Conservation (phyloP, 140 eudicot genomes). For the Ambrosia hybrid region DNA sequence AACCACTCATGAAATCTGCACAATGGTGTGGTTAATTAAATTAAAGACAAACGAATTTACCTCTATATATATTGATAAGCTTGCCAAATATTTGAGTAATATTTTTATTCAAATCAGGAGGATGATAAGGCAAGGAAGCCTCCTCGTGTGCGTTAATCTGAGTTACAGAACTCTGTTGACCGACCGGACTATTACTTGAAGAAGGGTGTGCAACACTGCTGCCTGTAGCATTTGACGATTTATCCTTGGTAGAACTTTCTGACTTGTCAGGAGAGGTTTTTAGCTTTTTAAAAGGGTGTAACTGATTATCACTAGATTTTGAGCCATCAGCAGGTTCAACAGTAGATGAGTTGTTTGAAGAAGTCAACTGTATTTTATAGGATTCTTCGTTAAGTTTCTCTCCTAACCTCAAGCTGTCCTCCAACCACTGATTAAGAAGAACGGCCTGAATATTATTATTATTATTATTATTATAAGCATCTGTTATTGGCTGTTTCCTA, state of each 20-base stretch:
- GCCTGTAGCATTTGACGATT: conserved; percentile 13
- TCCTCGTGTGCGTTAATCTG: conserved; percentile 53
- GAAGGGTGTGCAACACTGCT: too few relatives aligned
- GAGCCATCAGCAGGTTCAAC: too few relatives aligned
- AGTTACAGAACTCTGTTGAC: conserved; percentile 40
- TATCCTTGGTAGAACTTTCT: conserved; percentile 33
- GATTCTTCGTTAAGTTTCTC: conserved; percentile 58
- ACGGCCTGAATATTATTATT: conserved; percentile 43
- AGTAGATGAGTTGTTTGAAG: neutral
- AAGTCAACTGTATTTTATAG: conserved; percentile 40
- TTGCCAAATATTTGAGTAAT: conserved; percentile 84
- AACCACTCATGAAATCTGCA: conserved; percentile 13
- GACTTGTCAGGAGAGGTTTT: conserved; percentile 39
- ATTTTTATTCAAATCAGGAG: conserved; percentile 84
- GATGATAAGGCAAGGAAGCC: conserved; percentile 63
- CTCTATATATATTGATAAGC: conserved; percentile 89
- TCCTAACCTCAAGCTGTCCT: conserved; percentile 72
- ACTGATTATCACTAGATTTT: conserved; percentile 17
- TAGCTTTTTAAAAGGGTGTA: conserved; percentile 39
- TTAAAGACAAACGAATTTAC: conserved; percentile 32
- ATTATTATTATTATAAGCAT: too few relatives aligned
- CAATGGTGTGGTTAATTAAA: neutral
- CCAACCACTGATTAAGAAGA: conserved; percentile 82
- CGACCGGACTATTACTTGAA: neutral
- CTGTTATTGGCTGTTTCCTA: neutral